These are phyloP conservation scores for Tephrocybe sp. DNA, from an alignment of 768 basidiomycete genomes.

Conservation along the genomic window DNA sequence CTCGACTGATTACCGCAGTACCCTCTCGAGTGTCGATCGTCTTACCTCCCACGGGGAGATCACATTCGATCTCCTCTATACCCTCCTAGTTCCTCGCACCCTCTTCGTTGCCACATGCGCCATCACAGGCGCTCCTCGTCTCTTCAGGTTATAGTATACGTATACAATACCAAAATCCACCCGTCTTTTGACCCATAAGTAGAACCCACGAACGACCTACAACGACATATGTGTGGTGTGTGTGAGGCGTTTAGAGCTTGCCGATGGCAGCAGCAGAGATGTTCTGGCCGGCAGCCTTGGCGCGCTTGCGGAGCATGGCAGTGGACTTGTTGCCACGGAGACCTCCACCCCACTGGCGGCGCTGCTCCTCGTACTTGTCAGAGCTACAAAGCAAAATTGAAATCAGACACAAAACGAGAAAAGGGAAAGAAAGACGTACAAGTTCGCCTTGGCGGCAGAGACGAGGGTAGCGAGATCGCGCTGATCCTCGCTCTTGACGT, in stretches of 20 bases:
- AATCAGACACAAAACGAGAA: not conserved
- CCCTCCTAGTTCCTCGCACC: slow-evolving; percentile 53
- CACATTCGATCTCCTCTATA: slow-evolving; percentile 52
- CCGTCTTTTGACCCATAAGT: slow-evolving; percentile 15
- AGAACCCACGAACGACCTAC: not conserved
- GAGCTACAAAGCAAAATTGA: slow-evolving; percentile 42
- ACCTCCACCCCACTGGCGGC: slow-evolving; percentile 95
- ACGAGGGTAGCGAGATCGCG: slow-evolving; percentile 91
- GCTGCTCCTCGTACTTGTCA: slow-evolving; percentile 91
- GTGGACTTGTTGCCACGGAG: slow-evolving; percentile 92
- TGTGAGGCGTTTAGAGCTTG: slow-evolving; percentile 56
- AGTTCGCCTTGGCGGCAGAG: slow-evolving; percentile 95
- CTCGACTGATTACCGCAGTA: slow-evolving; percentile 46
- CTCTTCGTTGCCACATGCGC: slow-evolving; percentile 51
- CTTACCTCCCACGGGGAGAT: slow-evolving; percentile 56
- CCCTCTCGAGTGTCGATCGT: slow-evolving; percentile 42
- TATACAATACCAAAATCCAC: slow-evolving; percentile 23
- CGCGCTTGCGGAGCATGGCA: slow-evolving; percentile 90
- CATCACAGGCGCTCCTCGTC: slow-evolving; percentile 48
- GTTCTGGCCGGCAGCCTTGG: slow-evolving; percentile 82
- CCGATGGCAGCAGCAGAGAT: slow-evolving; percentile 50
- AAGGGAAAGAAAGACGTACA: slow-evolving; percentile 50
- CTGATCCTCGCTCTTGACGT: slow-evolving; percentile 92
- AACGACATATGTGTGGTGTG: too few relatives aligned
- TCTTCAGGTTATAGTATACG: slow-evolving; percentile 44